phyloP scores from a whole-genome alignment of 2,329 filamentous ascomycete species.

The Coleophoma eucalyptorum region DNA sequence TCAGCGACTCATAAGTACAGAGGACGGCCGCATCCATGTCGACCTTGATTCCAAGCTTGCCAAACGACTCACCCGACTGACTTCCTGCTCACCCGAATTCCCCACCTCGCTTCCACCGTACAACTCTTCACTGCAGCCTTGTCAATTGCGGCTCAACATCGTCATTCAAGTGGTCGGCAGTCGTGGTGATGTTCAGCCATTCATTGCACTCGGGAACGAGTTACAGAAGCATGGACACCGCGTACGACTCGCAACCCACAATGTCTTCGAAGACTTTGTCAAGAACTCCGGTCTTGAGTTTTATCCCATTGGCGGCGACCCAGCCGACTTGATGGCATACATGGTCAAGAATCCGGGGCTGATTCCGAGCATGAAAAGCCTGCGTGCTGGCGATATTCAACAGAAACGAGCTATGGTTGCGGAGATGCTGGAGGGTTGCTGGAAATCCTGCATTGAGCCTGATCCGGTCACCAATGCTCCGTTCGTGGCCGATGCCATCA shows the following conservation, averaged over 20 bases:
- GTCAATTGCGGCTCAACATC: constrained; percentile 42
- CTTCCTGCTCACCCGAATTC: not conserved
- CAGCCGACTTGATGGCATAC: constrained; percentile 68
- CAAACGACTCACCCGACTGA: constrained; percentile 22
- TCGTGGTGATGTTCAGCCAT: constrained; percentile 59
- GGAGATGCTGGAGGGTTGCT: constrained; percentile 33
- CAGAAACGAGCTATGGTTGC: constrained; percentile 30
- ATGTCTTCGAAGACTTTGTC: constrained; percentile 50
- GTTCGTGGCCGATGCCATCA: constrained; percentile 18
- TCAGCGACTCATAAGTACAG: no score
- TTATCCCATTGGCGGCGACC: constrained; percentile 61
- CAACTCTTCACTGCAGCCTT: no score
- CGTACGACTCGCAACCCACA: constrained; percentile 53
- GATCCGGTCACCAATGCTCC: constrained; percentile 3
- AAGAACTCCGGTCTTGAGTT: constrained; percentile 49
- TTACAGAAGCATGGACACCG: constrained; percentile 50
- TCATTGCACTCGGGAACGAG: constrained; percentile 52
- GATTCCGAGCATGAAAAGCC: constrained; percentile 30
- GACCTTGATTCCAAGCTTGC: constrained; percentile 51
- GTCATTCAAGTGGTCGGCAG: constrained; percentile 59
- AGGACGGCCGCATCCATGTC: constrained; percentile 52
- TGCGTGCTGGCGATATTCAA: constrained; percentile 33
- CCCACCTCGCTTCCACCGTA: no score
- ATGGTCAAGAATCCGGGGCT: constrained; percentile 53
- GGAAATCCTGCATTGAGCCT: constrained; percentile 34